These are phyloP conservation scores for Pyrenophora tritici-repentis DNA, from an alignment of 2,329 filamentous ascomycete genomes.

Conservation along the genomic window DNA sequence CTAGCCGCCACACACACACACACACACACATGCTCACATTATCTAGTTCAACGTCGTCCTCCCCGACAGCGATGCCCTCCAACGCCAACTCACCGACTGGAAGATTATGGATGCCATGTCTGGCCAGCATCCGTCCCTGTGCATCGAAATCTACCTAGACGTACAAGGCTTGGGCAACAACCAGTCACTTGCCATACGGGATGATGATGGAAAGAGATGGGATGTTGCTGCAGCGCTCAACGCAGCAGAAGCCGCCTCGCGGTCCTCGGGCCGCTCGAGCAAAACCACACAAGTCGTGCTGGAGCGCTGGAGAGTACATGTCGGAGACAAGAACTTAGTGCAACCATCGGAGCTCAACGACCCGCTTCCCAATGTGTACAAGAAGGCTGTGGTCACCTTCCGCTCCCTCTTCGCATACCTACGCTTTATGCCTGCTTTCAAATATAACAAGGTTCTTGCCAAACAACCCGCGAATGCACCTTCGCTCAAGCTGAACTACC, in stretches of 20 bases:
- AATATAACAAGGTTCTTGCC: conserved; percentile 74
- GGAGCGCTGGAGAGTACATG: conserved; percentile 87
- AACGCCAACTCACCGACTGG: conserved; percentile 81
- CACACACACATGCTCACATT: conserved; percentile 13
- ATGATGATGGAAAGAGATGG: conserved; percentile 89
- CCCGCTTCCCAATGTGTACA: conserved; percentile 86
- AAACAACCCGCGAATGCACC: conserved; percentile 69
- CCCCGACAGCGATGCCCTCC: conserved; percentile 87
- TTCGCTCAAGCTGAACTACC: conserved; percentile 75
- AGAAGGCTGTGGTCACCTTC: conserved; percentile 95
- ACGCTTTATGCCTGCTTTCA: conserved; percentile 84
- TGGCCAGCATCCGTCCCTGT: conserved; percentile 77
- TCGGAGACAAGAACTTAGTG: conserved; percentile 64
- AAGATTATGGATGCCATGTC: conserved; percentile 77
- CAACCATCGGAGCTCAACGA: conserved; percentile 63
- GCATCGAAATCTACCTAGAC: conserved; percentile 90
- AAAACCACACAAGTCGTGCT: conserved; percentile 74
- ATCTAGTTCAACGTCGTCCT: conserved; percentile 90
- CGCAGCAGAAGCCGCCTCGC: conserved; percentile 56
- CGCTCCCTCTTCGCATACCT: conserved; percentile 83
- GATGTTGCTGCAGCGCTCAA: conserved; percentile 85
- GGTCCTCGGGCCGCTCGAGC: conserved; percentile 54
- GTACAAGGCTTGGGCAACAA: conserved; percentile 77
- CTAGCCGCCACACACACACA: not conserved
- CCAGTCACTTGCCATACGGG: conserved; percentile 84